Conservation (phyloP, 2,329 filamentous ascomycete species). For the Microsporum ferrugineum region DNA sequence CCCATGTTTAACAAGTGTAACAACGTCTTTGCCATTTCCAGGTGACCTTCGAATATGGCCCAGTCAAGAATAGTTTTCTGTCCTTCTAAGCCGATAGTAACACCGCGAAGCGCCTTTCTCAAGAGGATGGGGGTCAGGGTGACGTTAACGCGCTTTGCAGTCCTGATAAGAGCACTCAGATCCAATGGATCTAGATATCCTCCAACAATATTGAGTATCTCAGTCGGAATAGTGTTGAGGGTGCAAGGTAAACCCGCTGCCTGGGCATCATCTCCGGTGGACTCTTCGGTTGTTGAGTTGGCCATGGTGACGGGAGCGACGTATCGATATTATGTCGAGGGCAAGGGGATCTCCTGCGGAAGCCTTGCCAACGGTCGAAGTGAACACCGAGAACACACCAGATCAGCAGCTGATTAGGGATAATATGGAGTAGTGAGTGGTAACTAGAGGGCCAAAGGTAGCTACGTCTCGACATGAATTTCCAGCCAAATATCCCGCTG, state of each 20-base stretch:
- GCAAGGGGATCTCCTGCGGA: neutral
- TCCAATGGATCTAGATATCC: neutral
- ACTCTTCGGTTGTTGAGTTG: neutral
- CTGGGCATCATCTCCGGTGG: neutral
- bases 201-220: neutral
- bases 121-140: neutral
- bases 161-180: conserved; percentile 6
- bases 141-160: neutral
- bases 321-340: neutral
- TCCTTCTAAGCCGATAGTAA: neutral
- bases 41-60: neutral
- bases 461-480: too few relatives aligned
- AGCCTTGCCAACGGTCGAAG: neutral
- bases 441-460: too few relatives aligned
- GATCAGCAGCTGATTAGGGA: too few relatives aligned
- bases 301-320: neutral
- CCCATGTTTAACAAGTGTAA: neutral
- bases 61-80: conserved; percentile 1
- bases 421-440: too few relatives aligned
- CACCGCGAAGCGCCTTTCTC: neutral
- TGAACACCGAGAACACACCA: neutral
- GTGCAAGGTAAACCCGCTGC: neutral
- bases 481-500: too few relatives aligned
- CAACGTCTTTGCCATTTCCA: conserved; percentile 1
- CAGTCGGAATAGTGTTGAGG: conserved; percentile 1